A percentile compares a stretch with the other conserved stretches of the same genome.
phyloP scores from a whole-genome alignment of 1,284 basidiomycete species.

The Pascua guehoae region DNA sequence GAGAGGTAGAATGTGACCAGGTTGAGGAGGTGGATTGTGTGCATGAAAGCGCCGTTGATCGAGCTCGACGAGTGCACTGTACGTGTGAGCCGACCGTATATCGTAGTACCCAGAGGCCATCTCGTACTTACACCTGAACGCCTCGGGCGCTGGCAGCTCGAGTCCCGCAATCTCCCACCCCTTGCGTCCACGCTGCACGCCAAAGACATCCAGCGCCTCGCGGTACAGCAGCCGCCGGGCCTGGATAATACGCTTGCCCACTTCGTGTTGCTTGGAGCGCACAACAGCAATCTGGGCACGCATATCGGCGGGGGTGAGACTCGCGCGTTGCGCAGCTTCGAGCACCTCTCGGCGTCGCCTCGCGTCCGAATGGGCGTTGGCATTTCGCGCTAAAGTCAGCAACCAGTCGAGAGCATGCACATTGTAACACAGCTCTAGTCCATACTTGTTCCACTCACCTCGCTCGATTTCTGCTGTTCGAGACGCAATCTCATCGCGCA shows the following conservation, averaged over 20 bases:
- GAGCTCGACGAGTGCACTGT: constrained; percentile 25
- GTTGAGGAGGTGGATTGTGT: constrained; percentile 36
- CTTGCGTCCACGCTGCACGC: constrained; percentile 18
- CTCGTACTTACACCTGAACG: constrained; percentile 31
- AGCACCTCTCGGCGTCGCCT: constrained; percentile 2
- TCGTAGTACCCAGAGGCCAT: neutral
- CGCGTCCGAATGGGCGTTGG: neutral
- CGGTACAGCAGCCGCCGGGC: constrained; percentile 36
- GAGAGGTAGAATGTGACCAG: constrained; percentile 41
- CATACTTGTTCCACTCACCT: constrained; percentile 10
- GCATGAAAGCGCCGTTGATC: constrained; percentile 39
- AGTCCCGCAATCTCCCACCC: constrained; percentile 40
- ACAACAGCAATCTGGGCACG: constrained; percentile 11
- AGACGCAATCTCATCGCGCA: constrained; percentile 15
- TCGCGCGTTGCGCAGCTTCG: constrained; percentile 1
- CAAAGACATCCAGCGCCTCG: constrained; percentile 40
- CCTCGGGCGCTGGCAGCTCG: constrained; percentile 27
- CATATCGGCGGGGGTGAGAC: constrained; percentile 7
- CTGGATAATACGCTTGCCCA: constrained; percentile 28
- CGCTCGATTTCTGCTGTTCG: constrained; percentile 9
- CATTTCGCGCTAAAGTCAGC: constrained; percentile 10
- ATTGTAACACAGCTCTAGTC: neutral
- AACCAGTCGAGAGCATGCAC: too few relatives aligned
- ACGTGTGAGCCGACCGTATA: neutral
- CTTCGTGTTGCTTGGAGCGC: constrained; percentile 21